A percentile compares a stretch with the other conserved stretches of the same genome.
Evolutionary conservation across 192 early-diverging fungal genomes (phyloP).

Genomic region (Glomus cerebriforme): DNA sequence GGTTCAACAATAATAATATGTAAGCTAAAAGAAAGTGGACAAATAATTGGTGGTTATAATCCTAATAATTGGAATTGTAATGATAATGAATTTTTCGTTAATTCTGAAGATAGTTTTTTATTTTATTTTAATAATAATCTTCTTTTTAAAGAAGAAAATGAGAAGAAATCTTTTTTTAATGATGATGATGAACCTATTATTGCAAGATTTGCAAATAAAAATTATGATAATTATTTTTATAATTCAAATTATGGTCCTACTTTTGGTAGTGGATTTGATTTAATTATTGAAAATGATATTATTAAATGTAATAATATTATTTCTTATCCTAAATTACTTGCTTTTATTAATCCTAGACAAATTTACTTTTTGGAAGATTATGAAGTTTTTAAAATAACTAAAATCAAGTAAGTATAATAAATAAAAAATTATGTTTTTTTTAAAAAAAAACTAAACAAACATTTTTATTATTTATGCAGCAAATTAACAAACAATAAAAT

Average conservation of each 20-base stretch:
- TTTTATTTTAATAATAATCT: background rate
- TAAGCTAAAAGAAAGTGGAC: background rate
- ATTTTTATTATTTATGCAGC: no score
- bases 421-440: no score
- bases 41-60: background rate
- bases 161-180: no score
- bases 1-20: background rate
- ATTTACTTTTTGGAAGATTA: no score
- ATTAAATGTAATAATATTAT: no score
- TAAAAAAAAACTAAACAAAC: no score
- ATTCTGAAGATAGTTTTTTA: background rate
- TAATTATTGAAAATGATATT: background rate
- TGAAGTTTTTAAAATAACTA: no score
- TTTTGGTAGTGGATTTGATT: conserved; percentile 1
- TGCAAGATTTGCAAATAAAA: background rate
- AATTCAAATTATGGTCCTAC: background rate
- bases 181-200: background rate
- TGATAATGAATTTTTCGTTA: background rate
- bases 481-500: no score
- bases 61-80: background rate
- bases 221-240: background rate
- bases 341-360: no score
- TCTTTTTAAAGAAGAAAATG: background rate
- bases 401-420: no score
- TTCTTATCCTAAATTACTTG: no score